Evolutionary conservation across 176 grass and related monocot genomes (phyloP), one percentile per base, ranked within the genome.

Genomic region (Paspalum notatum): DNA sequence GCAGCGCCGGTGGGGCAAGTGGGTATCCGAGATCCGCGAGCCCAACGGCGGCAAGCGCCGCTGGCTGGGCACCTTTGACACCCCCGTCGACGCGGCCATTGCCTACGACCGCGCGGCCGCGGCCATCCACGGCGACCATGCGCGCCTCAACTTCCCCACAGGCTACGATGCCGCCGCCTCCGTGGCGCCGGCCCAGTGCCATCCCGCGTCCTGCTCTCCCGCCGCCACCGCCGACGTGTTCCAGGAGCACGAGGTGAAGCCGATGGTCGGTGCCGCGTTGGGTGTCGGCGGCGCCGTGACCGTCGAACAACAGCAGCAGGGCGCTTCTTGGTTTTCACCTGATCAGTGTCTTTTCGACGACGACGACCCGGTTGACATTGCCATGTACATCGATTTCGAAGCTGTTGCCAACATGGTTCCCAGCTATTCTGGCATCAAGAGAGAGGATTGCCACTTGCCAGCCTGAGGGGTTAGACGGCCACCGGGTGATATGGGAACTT

Each of bases 1-100:
- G 65, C 93, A 93, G 75, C 87, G 90, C 68, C 87, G 4, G 62
- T 93, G 85, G 83, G 93, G 88, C 61, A 97, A 88, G 83, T 93
- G 93, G 90, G 90, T 87, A 48, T 53, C 90, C 0, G 93, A 97
- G 80, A 77, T 93, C 66, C 88, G 90, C 4, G 83, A 97, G 75
- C 88, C 85, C 1, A 84, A 85, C 51, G 0, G 8, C 2, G 80
- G 83, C 18, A 79, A 69, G 54, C 93, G 93, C 27, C 85, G 82
- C 40, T 97, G 90, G 93, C 39, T 97, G 47, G 90, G 93, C 27
- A 89, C 93, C 53, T 97, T 93, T 43, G 1, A 70, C 66, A 91
- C 55, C n/a, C 62, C 90, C 26, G 11, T 75, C 16, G 82, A 93
- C 25, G 93, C 90, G 0, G 90, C 93, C 66, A 24, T 89, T 26